Base-by-base conservation (phyloP, 805 yeast species). In the Spathaspora passalidarum region DNA sequence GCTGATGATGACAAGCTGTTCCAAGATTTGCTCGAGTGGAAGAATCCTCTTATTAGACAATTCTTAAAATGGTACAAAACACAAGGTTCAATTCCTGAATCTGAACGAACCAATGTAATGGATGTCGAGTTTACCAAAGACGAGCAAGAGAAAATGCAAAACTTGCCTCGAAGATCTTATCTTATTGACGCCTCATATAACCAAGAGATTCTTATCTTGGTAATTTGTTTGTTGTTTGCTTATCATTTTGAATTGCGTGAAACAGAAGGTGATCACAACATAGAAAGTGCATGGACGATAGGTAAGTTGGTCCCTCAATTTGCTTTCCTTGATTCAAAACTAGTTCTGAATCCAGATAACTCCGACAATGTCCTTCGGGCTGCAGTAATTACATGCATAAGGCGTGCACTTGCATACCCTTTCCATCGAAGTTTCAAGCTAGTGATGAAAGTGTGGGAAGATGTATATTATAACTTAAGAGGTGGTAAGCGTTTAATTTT, bases 211-310 rank as follows among this genome's bases (percentile, higher is more conserved):
- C 84, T 88, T 55, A 72, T 83, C 35, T 74, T 87, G 0, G 62
- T 92, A 1, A 59, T 89, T 0, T 80, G 87, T 18, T 51, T 91
- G 0, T 53, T 94, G 16, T 94, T 86, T 63, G 81, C 86, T 1
- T 86, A 81, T 54, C 77, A 79, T 44, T 90, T 84, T 60, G 97
- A 94, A 51, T 64, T 77, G 42, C 69, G 97, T 32, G 85, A 86
- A 44, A 88, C 84, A 32, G 81, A 79, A 56, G 84, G 84, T 10
- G 84, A 79, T 16, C 79, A 81, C 43, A 88, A 81, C 14, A 81
- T 87, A 4, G 99, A 94, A 63, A 86, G 96, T 47, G 88, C 95
- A 0, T 94, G 99, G 99, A 83, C 92, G 0, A 77, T 94, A 4
- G 99, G 99, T 1, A 90, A 86, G 54, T 56, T 94, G 18, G 69